These are phyloP conservation scores for Medakamo hakoo DNA, from an alignment of 139 green algal genomes.

Conservation along the genomic window DNA sequence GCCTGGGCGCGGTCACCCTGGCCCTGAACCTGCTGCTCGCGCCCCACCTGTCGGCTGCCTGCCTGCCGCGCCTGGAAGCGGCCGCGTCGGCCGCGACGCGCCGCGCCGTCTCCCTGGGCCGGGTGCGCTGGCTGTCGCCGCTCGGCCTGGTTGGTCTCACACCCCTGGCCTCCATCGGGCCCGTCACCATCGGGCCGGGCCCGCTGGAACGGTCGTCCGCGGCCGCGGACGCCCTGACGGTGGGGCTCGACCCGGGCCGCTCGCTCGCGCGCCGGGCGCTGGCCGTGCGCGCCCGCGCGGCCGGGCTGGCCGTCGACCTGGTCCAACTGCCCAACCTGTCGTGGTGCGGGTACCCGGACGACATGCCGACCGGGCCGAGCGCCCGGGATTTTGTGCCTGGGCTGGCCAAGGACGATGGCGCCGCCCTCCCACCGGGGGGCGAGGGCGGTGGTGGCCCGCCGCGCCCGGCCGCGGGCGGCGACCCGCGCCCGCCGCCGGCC, in stretches of 20 bases:
- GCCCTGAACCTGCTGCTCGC: constrained; percentile 15
- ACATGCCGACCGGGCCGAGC: constrained; percentile 38
- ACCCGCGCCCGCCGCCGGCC: no score
- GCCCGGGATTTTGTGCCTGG: constrained; percentile 48
- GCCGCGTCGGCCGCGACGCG: constrained; percentile 9
- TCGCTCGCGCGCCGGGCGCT: constrained; percentile 32
- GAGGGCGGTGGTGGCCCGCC: no score
- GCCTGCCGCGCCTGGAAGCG: constrained; percentile 12
- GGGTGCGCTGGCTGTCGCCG: constrained; percentile 29
- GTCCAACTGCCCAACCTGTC: constrained; percentile 54
- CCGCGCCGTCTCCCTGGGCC: constrained; percentile 24
- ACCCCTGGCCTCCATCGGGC: constrained; percentile 34
- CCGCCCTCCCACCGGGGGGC: no score
- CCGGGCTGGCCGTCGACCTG: constrained; percentile 20
- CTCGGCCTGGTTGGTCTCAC: constrained; percentile 30
- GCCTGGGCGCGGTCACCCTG: neutral
- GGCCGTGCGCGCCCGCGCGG: constrained; percentile 26
- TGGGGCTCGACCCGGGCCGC: constrained; percentile 33
- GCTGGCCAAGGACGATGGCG: no score
- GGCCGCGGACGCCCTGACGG: constrained; percentile 11
- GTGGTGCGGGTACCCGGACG: constrained; percentile 76
- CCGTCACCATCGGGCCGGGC: constrained; percentile 26
- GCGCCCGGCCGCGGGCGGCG: no score
- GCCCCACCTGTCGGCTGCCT: constrained; percentile 12
- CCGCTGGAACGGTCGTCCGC: constrained; percentile 28